These are phyloP conservation scores for Lyophyllum semitale DNA, from an alignment of 768 basidiomycete genomes.

Conservation along the genomic window DNA sequence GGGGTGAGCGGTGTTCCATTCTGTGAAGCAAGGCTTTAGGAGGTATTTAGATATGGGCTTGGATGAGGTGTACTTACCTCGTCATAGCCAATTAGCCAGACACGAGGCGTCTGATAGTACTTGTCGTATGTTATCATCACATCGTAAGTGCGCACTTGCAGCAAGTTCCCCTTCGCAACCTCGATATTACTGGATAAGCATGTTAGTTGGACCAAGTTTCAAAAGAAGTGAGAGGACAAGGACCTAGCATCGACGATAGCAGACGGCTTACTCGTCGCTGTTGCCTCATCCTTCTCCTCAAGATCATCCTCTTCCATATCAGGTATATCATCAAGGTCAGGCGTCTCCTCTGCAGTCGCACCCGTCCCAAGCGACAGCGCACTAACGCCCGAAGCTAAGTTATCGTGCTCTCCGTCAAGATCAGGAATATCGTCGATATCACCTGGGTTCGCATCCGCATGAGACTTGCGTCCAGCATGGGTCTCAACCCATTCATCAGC, in stretches of 20 bases:
- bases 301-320: conserved; percentile 98
- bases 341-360: conserved; percentile 57
- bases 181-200: conserved; percentile 51
- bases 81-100: conserved; percentile 97
- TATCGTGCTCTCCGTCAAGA: conserved; percentile 57
- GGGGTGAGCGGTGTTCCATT: conserved; percentile 88
- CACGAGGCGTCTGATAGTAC: conserved; percentile 97
- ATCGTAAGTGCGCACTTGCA: conserved; percentile 98
- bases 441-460: conserved; percentile 57
- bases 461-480: conserved; percentile 75
- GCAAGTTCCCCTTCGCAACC: conserved; percentile 75
- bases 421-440: conserved; percentile 88
- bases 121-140: conserved; percentile 99
- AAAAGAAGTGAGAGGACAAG: conserved; percentile 18
- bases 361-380: conserved; percentile 44
- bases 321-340: conserved; percentile 95
- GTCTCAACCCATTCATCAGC: conserved; percentile 99
- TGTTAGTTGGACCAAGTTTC: background rate
- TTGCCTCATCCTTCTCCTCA: conserved; percentile 87
- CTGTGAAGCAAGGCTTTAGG: conserved; percentile 38
- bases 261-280: conserved; percentile 56
- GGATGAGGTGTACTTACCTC: conserved; percentile 55
- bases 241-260: conserved; percentile 53
- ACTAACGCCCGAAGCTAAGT: conserved; percentile 46
- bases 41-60: background rate